These are phyloP conservation scores for Nemania sp. DNA, from an alignment of 2,329 filamentous ascomycete species.

Conservation along the genomic window DNA sequence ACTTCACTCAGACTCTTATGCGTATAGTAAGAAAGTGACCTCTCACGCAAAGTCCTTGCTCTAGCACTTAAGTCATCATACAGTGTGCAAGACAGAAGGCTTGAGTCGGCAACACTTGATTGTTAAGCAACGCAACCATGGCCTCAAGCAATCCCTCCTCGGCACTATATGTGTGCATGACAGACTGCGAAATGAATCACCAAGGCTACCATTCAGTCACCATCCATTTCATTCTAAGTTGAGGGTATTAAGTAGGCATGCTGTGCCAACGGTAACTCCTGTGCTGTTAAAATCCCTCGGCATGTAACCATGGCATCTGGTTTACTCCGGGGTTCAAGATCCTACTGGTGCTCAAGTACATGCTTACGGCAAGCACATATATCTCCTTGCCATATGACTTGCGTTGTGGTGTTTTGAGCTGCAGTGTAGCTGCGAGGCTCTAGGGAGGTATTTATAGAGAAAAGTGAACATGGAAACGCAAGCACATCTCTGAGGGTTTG, in stretches of 20 bases:
- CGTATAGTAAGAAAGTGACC: constrained; percentile 11
- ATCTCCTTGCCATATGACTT: background rate
- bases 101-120: constrained; percentile 5
- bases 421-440: background rate
- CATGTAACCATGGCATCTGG: constrained; percentile 17
- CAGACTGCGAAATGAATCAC: constrained; percentile 20
- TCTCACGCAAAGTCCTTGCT: background rate
- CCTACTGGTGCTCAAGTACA: constrained; percentile 10
- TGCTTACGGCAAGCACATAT: constrained; percentile 24
- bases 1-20: background rate
- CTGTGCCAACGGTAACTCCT: background rate
- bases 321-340: constrained; percentile 12
- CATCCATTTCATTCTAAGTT: constrained; percentile 10
- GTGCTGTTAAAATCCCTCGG: constrained; percentile 7
- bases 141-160: background rate
- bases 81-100: background rate
- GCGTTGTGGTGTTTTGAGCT: background rate
- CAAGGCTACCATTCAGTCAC: constrained; percentile 12
- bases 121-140: constrained; percentile 14
- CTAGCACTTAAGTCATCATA: background rate
- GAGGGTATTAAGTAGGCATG: background rate
- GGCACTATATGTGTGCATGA: constrained; percentile 8
- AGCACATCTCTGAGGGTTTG: background rate
- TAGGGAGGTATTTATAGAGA: background rate
- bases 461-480: background rate